Percentiles rank a stretch among this genome's conserved stretches.
phyloP scores from a whole-genome alignment of 306 rosid genomes.

The Dicorynia guianensis region DNA sequence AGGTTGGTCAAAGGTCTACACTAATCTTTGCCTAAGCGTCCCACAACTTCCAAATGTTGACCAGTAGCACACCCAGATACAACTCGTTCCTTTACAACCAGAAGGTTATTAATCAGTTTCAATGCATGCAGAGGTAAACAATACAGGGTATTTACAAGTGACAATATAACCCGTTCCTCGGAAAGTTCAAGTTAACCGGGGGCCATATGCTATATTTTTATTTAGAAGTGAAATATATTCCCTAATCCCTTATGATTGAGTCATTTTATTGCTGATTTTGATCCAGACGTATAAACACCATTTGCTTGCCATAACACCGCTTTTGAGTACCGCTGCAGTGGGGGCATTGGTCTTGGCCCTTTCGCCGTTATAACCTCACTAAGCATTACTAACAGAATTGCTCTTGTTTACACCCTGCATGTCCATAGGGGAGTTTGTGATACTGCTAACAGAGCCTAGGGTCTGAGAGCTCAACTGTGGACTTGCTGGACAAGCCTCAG shows the following conservation, averaged over 20 bases:
- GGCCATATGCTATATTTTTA: conserved; percentile 35
- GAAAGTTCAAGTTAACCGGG: background rate
- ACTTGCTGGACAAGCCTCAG: conserved; percentile 92
- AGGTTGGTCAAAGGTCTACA: background rate
- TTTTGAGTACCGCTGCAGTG: background rate
- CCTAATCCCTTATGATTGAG: background rate
- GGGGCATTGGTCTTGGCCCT: conserved; percentile 17
- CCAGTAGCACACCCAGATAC: background rate
- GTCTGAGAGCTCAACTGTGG: conserved; percentile 98
- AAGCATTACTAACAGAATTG: conserved; percentile 73
- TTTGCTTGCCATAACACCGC: conserved; percentile 8
- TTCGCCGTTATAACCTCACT: conserved; percentile 36
- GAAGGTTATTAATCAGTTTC: background rate
- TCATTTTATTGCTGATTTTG: conserved; percentile 19
- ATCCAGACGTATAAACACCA: background rate
- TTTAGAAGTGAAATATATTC: conserved; percentile 12
- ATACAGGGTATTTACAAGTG: conserved; percentile 37
- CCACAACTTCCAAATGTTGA: background rate
- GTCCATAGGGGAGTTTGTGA: conserved; percentile 86
- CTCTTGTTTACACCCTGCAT: conserved; percentile 92
- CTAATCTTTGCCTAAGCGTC: conserved; percentile 20
- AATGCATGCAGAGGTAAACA: conserved; percentile 25
- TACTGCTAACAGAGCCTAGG: conserved; percentile 76
- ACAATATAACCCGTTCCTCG: conserved; percentile 9
- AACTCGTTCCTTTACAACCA: background rate